A percentile compares a stretch with the other conserved stretches of the same genome.
phyloP scores from a whole-genome alignment of 2,329 filamentous ascomycete species.

The Botrytis squamosa region DNA sequence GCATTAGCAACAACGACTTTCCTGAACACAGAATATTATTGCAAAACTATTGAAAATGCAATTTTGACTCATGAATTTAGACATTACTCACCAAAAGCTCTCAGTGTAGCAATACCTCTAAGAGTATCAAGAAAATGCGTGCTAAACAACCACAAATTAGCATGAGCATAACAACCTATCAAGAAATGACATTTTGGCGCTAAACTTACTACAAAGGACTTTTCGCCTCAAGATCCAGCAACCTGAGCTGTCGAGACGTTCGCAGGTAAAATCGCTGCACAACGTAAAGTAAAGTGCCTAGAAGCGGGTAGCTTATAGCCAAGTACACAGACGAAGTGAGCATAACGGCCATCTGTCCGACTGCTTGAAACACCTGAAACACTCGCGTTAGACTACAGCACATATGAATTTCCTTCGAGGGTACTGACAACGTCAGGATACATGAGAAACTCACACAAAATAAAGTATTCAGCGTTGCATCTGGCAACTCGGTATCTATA shows the following conservation, averaged over 20 bases:
- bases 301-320: constrained; percentile 22
- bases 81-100: constrained; percentile 47
- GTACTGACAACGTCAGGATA: neutral
- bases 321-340: constrained; percentile 19
- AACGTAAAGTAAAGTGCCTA: constrained; percentile 16
- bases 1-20: neutral
- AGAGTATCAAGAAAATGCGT: constrained; percentile 48
- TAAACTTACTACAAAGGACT: constrained; percentile 43
- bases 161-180: neutral
- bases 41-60: neutral
- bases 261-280: constrained; percentile 46
- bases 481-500: constrained; percentile 34
- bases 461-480: constrained; percentile 20
- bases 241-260: constrained; percentile 48
- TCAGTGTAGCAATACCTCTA: constrained; percentile 45
- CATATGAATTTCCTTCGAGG: neutral
- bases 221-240: constrained; percentile 46
- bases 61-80: neutral
- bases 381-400: neutral
- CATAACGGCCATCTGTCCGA: constrained; percentile 18
- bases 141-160: constrained; percentile 7
- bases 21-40: neutral
- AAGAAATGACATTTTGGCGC: neutral
- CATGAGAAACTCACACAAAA: constrained; percentile 13
- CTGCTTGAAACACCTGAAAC: constrained; percentile 6